Conservation (phyloP, 2,329 filamentous ascomycete genomes). For the Pseudogymnoascus sp. region DNA sequence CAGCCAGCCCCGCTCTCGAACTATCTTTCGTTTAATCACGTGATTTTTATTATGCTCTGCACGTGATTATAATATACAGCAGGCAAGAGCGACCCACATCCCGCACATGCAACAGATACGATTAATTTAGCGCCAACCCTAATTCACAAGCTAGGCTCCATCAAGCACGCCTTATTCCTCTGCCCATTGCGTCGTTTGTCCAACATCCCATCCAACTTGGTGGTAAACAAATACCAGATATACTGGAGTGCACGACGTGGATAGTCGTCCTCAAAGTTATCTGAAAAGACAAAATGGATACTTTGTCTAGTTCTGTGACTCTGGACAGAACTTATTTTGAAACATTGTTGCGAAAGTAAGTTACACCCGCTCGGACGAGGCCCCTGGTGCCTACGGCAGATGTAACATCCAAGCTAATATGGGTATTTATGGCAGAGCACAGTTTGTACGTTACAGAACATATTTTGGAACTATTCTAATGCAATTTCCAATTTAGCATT, state of each 20-base stretch:
- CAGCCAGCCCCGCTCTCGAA: neutral
- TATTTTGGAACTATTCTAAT: slow-evolving; percentile 8
- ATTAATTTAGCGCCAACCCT: slow-evolving; percentile 7
- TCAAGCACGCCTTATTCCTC: slow-evolving; percentile 4
- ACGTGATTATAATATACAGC: neutral
- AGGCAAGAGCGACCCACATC: slow-evolving; percentile 1
- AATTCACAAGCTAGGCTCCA: neutral
- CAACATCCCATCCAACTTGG: neutral
- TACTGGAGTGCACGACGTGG: neutral
- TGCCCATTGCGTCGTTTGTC: neutral
- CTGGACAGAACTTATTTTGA: slow-evolving; percentile 54
- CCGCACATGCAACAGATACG: neutral
- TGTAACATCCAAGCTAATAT: slow-evolving; percentile 1
- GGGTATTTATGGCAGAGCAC: slow-evolving; percentile 27
- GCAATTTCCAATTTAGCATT: slow-evolving; percentile 28
- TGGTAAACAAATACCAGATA: neutral
- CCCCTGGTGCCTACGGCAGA: neutral
- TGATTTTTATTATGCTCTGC: neutral
- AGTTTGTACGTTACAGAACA: slow-evolving; percentile 35
- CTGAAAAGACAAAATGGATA: neutral
- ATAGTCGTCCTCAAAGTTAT: neutral
- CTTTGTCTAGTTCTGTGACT: slow-evolving; percentile 36
- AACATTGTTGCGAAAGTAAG: slow-evolving; percentile 53
- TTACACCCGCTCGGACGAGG: slow-evolving; percentile 13
- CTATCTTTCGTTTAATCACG: neutral